Conservation (phyloP, 371 early-diverging fungal species). For the Encephalitozoon cuniculi region DNA sequence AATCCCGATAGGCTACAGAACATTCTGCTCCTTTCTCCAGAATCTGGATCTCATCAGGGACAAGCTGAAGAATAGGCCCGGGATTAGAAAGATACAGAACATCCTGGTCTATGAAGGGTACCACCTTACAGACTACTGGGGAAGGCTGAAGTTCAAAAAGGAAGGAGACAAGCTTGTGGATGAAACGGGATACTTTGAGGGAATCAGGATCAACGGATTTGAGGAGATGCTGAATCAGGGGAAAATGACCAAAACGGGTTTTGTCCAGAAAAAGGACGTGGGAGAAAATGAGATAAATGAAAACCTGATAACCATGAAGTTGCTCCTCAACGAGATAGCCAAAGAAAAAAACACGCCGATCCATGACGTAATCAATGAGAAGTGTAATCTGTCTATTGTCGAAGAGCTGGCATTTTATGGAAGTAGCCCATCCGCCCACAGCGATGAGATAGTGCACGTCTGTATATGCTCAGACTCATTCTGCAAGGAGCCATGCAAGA, state of each 20-base stretch:
- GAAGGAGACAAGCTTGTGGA: conserved; percentile 36
- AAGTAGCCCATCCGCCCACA: conserved; percentile 7
- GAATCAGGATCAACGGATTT: conserved; percentile 3
- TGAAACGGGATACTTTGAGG: conserved; percentile 47
- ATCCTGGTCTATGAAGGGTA: conserved; percentile 43
- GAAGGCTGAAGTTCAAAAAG: conserved; percentile 38
- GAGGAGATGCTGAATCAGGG: conserved; percentile 39
- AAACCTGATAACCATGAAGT: conserved; percentile 36
- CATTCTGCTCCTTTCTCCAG: conserved; percentile 14
- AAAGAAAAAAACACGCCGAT: conserved; percentile 37
- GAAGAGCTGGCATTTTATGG: conserved; percentile 33
- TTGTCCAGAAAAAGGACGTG: conserved; percentile 40
- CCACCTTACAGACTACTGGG: conserved; percentile 52
- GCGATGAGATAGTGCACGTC: conserved; percentile 29
- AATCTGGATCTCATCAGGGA: conserved; percentile 19
- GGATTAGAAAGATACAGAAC: conserved; percentile 6
- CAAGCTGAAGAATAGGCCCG: conserved; percentile 3
- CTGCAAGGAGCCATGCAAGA: conserved; percentile 52
- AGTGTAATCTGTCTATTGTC: conserved; percentile 7
- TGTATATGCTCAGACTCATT: conserved; percentile 49
- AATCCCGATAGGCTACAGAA: not conserved
- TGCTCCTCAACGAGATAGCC: conserved; percentile 47
- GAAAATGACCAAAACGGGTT: conserved; percentile 44
- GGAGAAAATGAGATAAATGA: conserved; percentile 4
- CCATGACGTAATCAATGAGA: conserved; percentile 30